These are phyloP conservation scores for Corylus americana DNA, from an alignment of 306 rosid genomes.

Conservation along the genomic window DNA sequence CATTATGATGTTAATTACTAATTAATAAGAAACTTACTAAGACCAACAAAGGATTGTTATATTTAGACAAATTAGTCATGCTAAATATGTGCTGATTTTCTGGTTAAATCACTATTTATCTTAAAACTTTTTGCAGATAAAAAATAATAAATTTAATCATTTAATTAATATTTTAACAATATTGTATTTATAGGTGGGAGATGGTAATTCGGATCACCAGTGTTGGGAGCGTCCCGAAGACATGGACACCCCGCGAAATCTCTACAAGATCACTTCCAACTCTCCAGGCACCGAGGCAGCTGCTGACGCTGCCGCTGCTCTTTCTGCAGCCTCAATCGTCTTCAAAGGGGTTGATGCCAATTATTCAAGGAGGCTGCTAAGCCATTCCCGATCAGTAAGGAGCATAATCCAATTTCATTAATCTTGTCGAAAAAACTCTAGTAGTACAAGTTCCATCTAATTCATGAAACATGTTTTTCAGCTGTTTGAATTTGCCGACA, in stretches of 20 bases:
- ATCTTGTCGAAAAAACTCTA: conserved; percentile 4
- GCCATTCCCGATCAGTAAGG: conserved; percentile 57
- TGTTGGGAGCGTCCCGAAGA: conserved; percentile 98
- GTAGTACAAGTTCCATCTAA: neutral
- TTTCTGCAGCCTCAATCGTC: conserved; percentile 74
- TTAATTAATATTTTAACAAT: neutral
- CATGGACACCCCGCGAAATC: conserved; percentile 77
- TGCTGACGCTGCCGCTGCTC: conserved; percentile 87
- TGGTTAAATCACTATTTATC: too few species aligned
- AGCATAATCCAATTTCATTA: conserved; percentile 17
- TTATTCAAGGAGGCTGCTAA: conserved; percentile 58
- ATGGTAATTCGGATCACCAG: conserved; percentile 72
- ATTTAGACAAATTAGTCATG: too few species aligned
- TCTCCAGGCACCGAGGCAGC: conserved; percentile 87
- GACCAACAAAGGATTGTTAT: too few species aligned
- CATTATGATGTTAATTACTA: too few species aligned
- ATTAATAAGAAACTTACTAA: too few species aligned
- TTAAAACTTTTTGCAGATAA: too few species aligned
- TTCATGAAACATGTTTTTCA: conserved; percentile 21
- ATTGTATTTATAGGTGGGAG: conserved; percentile 62
- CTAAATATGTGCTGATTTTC: too few species aligned
- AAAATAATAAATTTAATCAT: too few species aligned
- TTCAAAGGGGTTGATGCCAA: conserved; percentile 45
- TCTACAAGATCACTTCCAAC: conserved; percentile 58
- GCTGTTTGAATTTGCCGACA: conserved; percentile 87